Evolutionary conservation across 1,284 basidiomycete species (phyloP).

Genomic region (Cystobasidium pallidum): DNA sequence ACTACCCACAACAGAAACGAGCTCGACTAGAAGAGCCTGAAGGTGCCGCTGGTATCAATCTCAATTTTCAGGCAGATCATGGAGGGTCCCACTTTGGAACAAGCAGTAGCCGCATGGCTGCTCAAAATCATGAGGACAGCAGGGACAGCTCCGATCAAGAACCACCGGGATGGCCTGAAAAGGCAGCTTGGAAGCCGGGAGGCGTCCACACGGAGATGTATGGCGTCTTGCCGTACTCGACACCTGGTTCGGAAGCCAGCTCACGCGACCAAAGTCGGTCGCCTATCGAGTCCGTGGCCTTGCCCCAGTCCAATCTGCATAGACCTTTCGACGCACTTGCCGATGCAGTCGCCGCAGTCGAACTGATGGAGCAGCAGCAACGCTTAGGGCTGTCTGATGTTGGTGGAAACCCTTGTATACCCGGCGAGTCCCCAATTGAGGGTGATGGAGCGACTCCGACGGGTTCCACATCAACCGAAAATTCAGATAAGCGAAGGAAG

Average conservation of each 20-base stretch:
- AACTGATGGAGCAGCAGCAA: conserved; percentile 17
- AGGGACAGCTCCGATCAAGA: conserved; percentile 17
- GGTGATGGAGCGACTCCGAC: not conserved
- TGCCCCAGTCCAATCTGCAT: conserved; percentile 7
- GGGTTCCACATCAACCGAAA: conserved; percentile 2
- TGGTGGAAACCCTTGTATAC: not conserved
- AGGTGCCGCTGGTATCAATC: not conserved
- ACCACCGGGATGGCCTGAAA: conserved; percentile 10
- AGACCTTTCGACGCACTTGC: conserved; percentile 14
- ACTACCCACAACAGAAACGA: not conserved
- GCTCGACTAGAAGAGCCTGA: not conserved
- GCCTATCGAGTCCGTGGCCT: conserved; percentile 5
- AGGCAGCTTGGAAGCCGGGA: conserved; percentile 18
- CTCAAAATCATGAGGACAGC: not conserved
- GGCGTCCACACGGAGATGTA: conserved; percentile 14
- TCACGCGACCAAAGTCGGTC: conserved; percentile 8
- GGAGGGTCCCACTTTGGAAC: not conserved
- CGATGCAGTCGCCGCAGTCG: not conserved
- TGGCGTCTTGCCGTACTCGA: conserved; percentile 8
- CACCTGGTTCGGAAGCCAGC: not conserved
- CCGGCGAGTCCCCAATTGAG: conserved; percentile 2
- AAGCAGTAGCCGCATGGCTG: not conserved
- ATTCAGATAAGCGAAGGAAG: conserved; percentile 8
- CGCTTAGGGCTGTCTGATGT: not conserved
- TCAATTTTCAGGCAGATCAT: not conserved